A percentile compares a stretch with the other conserved stretches of the same genome.
Conservation (phyloP, 2,329 filamentous ascomycete species). For the Onygenales sp. region DNA sequence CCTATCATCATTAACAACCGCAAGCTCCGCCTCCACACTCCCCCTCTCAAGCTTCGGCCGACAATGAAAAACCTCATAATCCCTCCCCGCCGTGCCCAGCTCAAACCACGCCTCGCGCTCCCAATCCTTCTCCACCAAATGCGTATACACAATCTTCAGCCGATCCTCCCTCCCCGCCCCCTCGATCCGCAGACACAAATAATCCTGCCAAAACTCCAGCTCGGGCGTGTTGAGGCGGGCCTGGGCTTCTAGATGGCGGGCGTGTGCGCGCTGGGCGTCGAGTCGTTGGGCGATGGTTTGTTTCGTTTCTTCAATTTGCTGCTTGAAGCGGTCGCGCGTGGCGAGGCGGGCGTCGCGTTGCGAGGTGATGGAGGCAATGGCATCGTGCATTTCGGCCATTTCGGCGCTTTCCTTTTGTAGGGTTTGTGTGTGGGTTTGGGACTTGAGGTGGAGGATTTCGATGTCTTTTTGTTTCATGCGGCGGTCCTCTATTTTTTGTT, state of each 20-base stretch:
- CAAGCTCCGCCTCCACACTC: constrained; percentile 46
- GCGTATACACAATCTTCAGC: constrained; percentile 81
- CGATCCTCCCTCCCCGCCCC: constrained; percentile 75
- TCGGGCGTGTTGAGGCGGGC: constrained; percentile 84
- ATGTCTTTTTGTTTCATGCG: constrained; percentile 82
- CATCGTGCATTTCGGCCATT: constrained; percentile 52
- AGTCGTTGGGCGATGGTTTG: constrained; percentile 36
- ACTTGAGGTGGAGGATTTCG: constrained; percentile 57
- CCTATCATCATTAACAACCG: constrained; percentile 49
- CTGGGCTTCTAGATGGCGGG: constrained; percentile 70
- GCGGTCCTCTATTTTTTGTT: constrained; percentile 61
- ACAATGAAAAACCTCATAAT: constrained; percentile 76
- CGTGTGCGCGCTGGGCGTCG: constrained; percentile 40
- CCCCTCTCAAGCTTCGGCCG: constrained; percentile 55
- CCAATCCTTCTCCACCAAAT: constrained; percentile 79
- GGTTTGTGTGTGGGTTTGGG: constrained; percentile 45
- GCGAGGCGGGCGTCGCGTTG: constrained; percentile 47
- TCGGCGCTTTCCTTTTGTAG: constrained; percentile 53
- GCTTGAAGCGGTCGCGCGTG: constrained; percentile 46
- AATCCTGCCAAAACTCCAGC: constrained; percentile 90
- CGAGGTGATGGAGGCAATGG: constrained; percentile 46
- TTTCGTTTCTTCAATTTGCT: constrained; percentile 44
- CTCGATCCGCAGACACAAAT: constrained; percentile 80
- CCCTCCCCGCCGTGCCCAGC: constrained; percentile 66
- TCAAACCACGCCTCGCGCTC: constrained; percentile 91